Evolutionary conservation across 1,284 basidiomycete species (phyloP).

Genomic region (Phlebopus sp.): DNA sequence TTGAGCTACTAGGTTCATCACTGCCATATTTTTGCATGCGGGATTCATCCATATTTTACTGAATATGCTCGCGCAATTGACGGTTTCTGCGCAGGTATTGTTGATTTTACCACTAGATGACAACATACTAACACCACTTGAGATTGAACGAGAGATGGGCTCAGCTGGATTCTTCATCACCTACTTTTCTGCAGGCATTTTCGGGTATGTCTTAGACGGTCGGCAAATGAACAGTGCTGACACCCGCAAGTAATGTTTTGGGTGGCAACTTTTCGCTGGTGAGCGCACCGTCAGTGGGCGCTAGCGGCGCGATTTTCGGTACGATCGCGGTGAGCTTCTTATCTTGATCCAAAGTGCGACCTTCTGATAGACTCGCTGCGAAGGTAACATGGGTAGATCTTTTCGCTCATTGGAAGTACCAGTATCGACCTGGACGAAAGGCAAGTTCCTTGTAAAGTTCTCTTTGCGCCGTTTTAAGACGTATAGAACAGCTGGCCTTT

Average conservation of each 20-base stretch:
- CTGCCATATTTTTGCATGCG: slow-evolving; percentile 88
- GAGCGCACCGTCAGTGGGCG: slow-evolving; percentile 90
- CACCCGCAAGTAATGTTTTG: slow-evolving; percentile 61
- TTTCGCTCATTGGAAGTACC: slow-evolving; percentile 89
- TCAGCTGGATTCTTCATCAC: slow-evolving; percentile 77
- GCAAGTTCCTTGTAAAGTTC: slow-evolving; percentile 36
- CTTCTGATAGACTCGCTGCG: slow-evolving; percentile 5
- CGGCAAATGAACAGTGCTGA: slow-evolving; percentile 6
- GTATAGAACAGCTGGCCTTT: slow-evolving; percentile 58
- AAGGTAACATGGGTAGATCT: slow-evolving; percentile 84
- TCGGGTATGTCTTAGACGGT: slow-evolving; percentile 55
- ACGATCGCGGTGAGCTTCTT: slow-evolving; percentile 68
- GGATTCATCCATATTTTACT: slow-evolving; percentile 86
- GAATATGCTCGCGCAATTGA: slow-evolving; percentile 88
- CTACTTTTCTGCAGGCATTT: slow-evolving; percentile 88
- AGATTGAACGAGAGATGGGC: slow-evolving; percentile 88
- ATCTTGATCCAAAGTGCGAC: background rate
- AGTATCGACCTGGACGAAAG: slow-evolving; percentile 75
- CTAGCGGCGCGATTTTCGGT: slow-evolving; percentile 92
- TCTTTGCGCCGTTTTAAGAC: slow-evolving; percentile 2
- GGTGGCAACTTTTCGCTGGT: slow-evolving; percentile 91
- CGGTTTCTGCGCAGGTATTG: slow-evolving; percentile 71
- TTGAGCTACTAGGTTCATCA: slow-evolving; percentile 62
- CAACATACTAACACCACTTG: slow-evolving; percentile 6
- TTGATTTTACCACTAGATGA: background rate